A percentile compares a stretch with the other conserved stretches of the same genome.
Evolutionary conservation across 2,329 filamentous ascomycete genomes (phyloP).

Genomic region (Phialophora expanda): DNA sequence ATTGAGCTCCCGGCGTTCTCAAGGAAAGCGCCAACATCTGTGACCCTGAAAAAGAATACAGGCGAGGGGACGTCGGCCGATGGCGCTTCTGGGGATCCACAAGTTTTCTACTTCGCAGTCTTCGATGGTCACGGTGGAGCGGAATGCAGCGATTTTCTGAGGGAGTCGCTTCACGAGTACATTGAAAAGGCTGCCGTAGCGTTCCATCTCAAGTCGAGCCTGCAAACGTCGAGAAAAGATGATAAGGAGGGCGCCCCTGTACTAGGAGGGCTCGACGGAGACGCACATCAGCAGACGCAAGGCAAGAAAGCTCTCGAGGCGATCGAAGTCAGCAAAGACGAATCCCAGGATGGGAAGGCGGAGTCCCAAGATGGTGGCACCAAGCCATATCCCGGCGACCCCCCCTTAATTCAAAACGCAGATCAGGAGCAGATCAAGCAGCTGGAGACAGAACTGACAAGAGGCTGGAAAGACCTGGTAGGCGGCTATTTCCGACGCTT

Average conservation of each 20-base stretch:
- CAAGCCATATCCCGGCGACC: conserved; percentile 39
- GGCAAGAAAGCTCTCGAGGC: conserved; percentile 29
- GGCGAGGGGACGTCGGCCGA: conserved; percentile 62
- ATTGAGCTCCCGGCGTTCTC: conserved; percentile 93
- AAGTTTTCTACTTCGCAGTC: conserved; percentile 96
- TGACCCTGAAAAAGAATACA: conserved; percentile 49
- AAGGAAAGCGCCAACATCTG: conserved; percentile 72
- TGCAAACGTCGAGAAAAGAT: conserved; percentile 54
- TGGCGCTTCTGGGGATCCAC: conserved; percentile 83
- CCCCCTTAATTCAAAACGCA: conserved; percentile 58
- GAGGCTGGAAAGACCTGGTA: conserved; percentile 79
- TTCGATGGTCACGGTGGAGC: conserved; percentile 94
- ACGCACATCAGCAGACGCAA: conserved; percentile 24
- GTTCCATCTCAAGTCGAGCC: conserved; percentile 78
- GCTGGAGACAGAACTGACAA: conserved; percentile 73
- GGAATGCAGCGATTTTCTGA: conserved; percentile 85
- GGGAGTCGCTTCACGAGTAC: conserved; percentile 83
- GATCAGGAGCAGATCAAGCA: conserved; percentile 67
- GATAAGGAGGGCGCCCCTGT: conserved; percentile 15
- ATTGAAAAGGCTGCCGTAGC: conserved; percentile 78
- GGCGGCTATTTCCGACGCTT: conserved; percentile 96
- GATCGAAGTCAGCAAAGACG: conserved; percentile 24
- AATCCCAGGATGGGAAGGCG: conserved; percentile 42
- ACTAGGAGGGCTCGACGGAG: conserved; percentile 22
- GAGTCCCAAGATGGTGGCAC: conserved; percentile 29